Conservation (phyloP, 106 monocot genomes). For the Narthecium ossifragum region DNA sequence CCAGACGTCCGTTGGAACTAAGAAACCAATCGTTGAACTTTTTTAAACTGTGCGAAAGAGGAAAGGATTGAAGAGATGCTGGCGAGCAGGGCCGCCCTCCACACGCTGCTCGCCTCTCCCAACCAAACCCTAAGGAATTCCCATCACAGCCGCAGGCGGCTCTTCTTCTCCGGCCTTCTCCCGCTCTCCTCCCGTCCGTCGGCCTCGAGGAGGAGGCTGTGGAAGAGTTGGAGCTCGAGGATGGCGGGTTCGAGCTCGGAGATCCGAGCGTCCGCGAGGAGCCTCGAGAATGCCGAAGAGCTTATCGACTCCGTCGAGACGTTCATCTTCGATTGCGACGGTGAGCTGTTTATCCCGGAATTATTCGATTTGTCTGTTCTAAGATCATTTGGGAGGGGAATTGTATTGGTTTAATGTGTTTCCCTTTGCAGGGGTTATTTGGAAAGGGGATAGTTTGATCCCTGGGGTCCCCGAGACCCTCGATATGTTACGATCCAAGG, state of each 20-base stretch:
- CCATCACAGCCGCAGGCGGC: conserved; percentile 1
- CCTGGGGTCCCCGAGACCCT: conserved; percentile 84
- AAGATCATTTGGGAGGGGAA: background rate
- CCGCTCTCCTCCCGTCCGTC: background rate
- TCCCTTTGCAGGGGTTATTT: conserved; percentile 69
- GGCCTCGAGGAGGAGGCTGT: too few species aligned
- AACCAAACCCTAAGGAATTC: conserved; percentile 1
- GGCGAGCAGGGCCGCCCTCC: conserved; percentile 1
- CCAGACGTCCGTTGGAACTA: too few species aligned
- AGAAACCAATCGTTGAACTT: background rate
- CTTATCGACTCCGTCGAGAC: conserved; percentile 94
- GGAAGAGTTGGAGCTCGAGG: background rate
- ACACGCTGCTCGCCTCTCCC: conserved; percentile 1
- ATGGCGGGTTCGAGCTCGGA: conserved; percentile 13
- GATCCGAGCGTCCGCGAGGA: conserved; percentile 28
- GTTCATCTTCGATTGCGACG: conserved; percentile 95
- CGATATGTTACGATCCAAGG: conserved; percentile 82
- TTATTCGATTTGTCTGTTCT: background rate
- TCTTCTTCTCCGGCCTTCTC: conserved; percentile 4
- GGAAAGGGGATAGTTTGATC: conserved; percentile 96
- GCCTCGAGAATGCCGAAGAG: conserved; percentile 54
- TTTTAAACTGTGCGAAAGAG: background rate
- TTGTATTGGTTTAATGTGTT: background rate
- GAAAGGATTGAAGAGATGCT: background rate
- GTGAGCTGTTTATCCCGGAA: conserved; percentile 9